These are phyloP conservation scores for Trypanosoma avium DNA, from an alignment of 208 protist genomes.

Conservation along the genomic window DNA sequence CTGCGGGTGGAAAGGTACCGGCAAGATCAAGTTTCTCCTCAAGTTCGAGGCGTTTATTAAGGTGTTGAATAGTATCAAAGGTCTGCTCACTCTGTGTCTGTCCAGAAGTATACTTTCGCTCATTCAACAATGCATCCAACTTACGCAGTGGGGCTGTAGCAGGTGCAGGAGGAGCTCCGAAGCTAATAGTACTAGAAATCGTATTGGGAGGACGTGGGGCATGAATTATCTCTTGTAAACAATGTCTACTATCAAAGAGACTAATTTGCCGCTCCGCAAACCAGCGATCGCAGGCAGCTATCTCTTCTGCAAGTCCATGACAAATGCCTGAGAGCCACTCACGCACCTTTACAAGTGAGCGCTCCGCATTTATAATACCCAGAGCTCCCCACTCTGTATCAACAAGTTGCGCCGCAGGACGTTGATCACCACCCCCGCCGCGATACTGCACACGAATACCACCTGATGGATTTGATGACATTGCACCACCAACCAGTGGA, in stretches of 20 bases:
- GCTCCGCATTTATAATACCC: constrained; percentile 46
- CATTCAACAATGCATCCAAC: constrained; percentile 32
- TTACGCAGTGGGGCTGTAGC: constrained; percentile 29
- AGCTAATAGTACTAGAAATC: constrained; percentile 6
- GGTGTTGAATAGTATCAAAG: constrained; percentile 49
- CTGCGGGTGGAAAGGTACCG: constrained; percentile 40
- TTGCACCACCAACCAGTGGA: constrained; percentile 3
- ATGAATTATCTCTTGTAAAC: constrained; percentile 50
- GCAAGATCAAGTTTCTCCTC: constrained; percentile 54
- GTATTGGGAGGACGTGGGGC: constrained; percentile 5
- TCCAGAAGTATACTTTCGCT: constrained; percentile 34
- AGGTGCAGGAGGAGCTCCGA: background rate
- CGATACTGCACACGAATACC: constrained; percentile 34
- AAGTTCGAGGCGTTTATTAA: constrained; percentile 68
- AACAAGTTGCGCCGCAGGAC: constrained; percentile 12
- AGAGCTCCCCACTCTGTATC: constrained; percentile 51
- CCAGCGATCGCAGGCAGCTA: constrained; percentile 66
- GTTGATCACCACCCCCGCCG: constrained; percentile 10
- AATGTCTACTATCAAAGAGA: constrained; percentile 63
- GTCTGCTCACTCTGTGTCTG: constrained; percentile 39
- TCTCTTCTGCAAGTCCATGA: constrained; percentile 45
- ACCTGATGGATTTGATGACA: constrained; percentile 4
- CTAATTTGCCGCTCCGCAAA: constrained; percentile 46
- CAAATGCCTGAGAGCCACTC: constrained; percentile 67
- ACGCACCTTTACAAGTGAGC: constrained; percentile 43